Evolutionary conservation across 2,329 filamentous ascomycete species (phyloP), one percentile per base, ranked within the genome.

Genomic region (Pyricularia sp.): DNA sequence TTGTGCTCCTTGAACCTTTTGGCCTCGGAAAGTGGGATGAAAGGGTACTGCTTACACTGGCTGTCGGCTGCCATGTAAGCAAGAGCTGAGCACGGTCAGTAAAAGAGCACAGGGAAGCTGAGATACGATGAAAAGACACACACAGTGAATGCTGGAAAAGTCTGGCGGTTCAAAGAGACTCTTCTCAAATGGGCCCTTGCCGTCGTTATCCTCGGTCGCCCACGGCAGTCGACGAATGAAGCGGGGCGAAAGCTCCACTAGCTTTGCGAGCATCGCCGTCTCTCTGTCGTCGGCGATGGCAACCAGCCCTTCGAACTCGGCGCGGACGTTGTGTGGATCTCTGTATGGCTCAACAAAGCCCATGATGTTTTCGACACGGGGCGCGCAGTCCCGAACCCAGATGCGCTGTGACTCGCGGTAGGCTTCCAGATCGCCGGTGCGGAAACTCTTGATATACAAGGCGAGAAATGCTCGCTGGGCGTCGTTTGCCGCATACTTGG

Each of bases 101-200:
- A 11, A 50, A 50, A 50, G 2, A n/a, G 42, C 42, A 50, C 93
- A 70, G 97, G 80, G 2, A 97, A 93, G 78, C 98, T 94, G 1
- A 98, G 84, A 12, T 92, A 95, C 0, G 81, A 79, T 0, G 84
- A 74, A 72, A 81, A 84, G 42, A 77, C 79, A 0, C 14, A 84
- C 14, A 84, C 79, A 23, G 82, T 65, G 64, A 65, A 65, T 65
- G 64, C 64, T 65, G n/a, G 95, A 98, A 76, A 98, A 99, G 77
- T 99, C 95, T 0, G 95, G 95, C 68, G 92, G 94, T 50, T 97
- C 81, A 79, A 99, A 99, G 75, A 91, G 93, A 81, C 97, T 94
- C 80, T 98, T 98, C 77, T 98, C 95, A 73, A 98, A 98, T 33
- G 64, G 76, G 64, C 79, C 77, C 0, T 79, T 79, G 31, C 81